Evolutionary conservation across 805 yeast species (phyloP).

Genomic region (Scheffersomyces ergatensis): DNA sequence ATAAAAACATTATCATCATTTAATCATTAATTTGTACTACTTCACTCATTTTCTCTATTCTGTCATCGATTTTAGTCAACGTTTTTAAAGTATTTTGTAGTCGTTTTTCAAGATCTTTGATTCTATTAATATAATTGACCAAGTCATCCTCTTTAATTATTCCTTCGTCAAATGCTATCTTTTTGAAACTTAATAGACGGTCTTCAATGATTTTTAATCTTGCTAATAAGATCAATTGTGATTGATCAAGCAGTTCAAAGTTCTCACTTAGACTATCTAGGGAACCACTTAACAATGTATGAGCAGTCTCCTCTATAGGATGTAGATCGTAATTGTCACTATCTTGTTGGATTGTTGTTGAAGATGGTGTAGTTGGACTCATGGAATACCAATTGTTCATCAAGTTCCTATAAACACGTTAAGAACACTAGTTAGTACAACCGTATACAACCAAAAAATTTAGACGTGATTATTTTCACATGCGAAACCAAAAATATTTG

Average conservation of each 20-base stretch:
- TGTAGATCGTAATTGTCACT: conserved; percentile 36
- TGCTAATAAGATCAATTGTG: conserved; percentile 52
- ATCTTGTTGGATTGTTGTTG: not conserved
- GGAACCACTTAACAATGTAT: conserved; percentile 52
- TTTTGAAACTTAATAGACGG: conserved; percentile 23
- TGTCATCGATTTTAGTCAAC: conserved; percentile 34
- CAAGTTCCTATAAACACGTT: too few relatives aligned
- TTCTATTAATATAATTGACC: conserved; percentile 14
- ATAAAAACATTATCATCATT: not conserved
- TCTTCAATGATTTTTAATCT: conserved; percentile 44
- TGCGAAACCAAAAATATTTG: too few relatives aligned
- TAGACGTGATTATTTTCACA: too few relatives aligned
- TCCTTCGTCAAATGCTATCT: conserved; percentile 13
- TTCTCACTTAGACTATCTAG: conserved; percentile 50
- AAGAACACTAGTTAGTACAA: too few relatives aligned
- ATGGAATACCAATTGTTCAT: not conserved
- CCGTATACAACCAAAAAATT: too few relatives aligned
- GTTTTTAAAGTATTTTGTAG: conserved; percentile 23
- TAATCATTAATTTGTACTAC: not conserved
- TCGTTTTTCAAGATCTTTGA: conserved; percentile 30
- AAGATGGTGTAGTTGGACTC: not conserved
- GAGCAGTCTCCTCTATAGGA: conserved; percentile 60
- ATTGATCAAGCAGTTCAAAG: conserved; percentile 52
- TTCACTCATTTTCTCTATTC: conserved; percentile 23
- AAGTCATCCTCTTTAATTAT: conserved; percentile 17